Evolutionary conservation across 2,329 filamentous ascomycete species (phyloP).

Genomic region (Fusarium sp.): DNA sequence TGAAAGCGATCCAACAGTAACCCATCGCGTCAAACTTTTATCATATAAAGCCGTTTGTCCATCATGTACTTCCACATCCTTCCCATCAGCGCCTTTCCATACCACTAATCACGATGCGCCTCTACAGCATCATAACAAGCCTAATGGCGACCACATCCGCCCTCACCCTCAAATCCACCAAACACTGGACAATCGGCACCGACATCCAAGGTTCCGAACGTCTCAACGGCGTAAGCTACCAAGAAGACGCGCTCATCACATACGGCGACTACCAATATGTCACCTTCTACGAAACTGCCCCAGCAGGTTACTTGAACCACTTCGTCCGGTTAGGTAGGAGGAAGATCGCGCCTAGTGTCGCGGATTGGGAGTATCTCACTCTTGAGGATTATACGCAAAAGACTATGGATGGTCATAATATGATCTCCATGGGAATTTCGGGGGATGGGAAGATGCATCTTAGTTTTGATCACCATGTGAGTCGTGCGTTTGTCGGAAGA

Average conservation of each 20-base stretch:
- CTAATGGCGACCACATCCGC: slow-evolving; percentile 14
- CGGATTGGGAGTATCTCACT: slow-evolving; percentile 26
- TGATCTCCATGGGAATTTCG: slow-evolving; percentile 39
- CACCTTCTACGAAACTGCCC: slow-evolving; percentile 31
- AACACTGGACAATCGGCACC: slow-evolving; percentile 29
- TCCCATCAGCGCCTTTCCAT: fast-evolving
- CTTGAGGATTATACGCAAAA: slow-evolving; percentile 29
- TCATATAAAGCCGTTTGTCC: neutral
- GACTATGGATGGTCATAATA: slow-evolving; percentile 37
- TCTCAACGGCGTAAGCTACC: slow-evolving; percentile 38
- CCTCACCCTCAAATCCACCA: slow-evolving; percentile 23
- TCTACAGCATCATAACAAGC: neutral
- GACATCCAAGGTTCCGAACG: slow-evolving; percentile 30
- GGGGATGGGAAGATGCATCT: slow-evolving; percentile 36
- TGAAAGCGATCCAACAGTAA: neutral
- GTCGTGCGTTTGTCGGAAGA: fast-evolving
- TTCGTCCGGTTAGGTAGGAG: slow-evolving; percentile 25
- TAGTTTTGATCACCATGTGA: slow-evolving; percentile 36
- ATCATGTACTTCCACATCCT: neutral
- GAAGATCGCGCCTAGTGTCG: slow-evolving; percentile 3
- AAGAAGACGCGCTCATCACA: slow-evolving; percentile 35
- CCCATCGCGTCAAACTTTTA: neutral
- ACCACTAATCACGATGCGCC: neutral
- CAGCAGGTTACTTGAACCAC: slow-evolving; percentile 27
- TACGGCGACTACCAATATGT: slow-evolving; percentile 34